A percentile compares a stretch with the other conserved stretches of the same genome.
These are phyloP conservation scores for Rhodotorula paludigena DNA, from an alignment of 768 basidiomycete genomes.

Conservation along the genomic window DNA sequence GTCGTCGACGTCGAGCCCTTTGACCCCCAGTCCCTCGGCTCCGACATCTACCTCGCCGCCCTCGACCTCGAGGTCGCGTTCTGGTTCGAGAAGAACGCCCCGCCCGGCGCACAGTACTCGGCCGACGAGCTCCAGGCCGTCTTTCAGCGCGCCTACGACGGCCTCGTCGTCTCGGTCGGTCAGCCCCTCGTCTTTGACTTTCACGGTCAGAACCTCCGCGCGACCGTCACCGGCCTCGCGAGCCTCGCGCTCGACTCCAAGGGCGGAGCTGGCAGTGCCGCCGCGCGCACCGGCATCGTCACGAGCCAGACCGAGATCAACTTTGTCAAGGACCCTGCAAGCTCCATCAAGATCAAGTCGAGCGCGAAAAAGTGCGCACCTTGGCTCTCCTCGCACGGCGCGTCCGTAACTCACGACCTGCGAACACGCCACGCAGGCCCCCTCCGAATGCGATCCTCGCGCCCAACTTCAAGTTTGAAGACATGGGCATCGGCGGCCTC, in stretches of 20 bases:
- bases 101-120: slow-evolving; percentile 61
- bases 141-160: slow-evolving; percentile 65
- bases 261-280: slow-evolving; percentile 50
- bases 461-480: slow-evolving; percentile 98
- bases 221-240: slow-evolving; percentile 59
- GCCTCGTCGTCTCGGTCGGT: slow-evolving; percentile 63
- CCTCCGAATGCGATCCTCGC: slow-evolving; percentile 91
- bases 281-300: slow-evolving; percentile 60
- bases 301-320: slow-evolving; percentile 90
- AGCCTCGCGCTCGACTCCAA: slow-evolving; percentile 52
- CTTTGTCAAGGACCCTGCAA: slow-evolving; percentile 75
- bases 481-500: slow-evolving; percentile 98
- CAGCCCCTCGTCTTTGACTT: slow-evolving; percentile 79
- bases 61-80: slow-evolving; percentile 66
- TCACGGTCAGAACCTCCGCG: slow-evolving; percentile 75
- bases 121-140: slow-evolving; percentile 76
- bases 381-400: too few species aligned
- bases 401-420: too few species aligned
- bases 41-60: slow-evolving; percentile 61
- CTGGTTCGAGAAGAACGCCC: slow-evolving; percentile 48
- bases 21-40: slow-evolving; percentile 46
- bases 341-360: slow-evolving; percentile 81
- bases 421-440: slow-evolving; percentile 63
- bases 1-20: slow-evolving; percentile 65
- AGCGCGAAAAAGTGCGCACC: slow-evolving; percentile 83